Evolutionary conservation across 2,329 filamentous ascomycete genomes (phyloP).

Genomic region (Aspergillus cejpii): DNA sequence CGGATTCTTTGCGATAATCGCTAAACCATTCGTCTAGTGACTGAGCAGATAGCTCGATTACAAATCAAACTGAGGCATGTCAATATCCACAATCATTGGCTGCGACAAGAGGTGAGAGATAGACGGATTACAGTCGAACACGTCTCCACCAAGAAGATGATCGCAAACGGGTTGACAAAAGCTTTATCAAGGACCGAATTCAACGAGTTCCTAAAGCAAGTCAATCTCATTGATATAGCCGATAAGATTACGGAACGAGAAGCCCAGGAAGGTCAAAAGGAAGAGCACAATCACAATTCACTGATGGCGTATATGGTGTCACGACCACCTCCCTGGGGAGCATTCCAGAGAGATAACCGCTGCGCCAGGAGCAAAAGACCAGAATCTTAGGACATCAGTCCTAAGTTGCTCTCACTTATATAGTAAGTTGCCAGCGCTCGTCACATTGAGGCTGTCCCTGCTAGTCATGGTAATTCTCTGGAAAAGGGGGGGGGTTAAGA

Average conservation of each 20-base stretch:
- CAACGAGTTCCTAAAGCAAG: background rate
- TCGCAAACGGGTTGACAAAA: constrained; percentile 1
- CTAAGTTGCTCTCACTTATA: no score
- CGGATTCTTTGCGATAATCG: background rate
- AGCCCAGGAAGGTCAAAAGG: no score
- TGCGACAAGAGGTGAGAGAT: background rate
- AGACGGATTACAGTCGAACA: background rate
- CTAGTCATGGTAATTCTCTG: background rate
- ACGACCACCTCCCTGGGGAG: no score
- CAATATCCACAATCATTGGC: constrained; percentile 1
- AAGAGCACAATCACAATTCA: no score
- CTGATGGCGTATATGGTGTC: no score
- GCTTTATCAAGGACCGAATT: background rate
- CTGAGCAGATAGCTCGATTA: background rate
- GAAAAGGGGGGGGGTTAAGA: background rate
- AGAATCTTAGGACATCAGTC: no score
- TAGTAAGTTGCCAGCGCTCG: no score
- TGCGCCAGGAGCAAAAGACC: no score
- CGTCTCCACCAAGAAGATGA: background rate
- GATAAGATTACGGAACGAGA: no score
- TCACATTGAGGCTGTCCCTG: no score
- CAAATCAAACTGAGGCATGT: background rate
- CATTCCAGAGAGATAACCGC: no score
- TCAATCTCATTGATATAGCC: no score
- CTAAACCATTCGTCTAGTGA: background rate